These are phyloP conservation scores for Pseudocercospora fijiensis DNA, from an alignment of 2,329 filamentous ascomycete genomes.

Conservation along the genomic window DNA sequence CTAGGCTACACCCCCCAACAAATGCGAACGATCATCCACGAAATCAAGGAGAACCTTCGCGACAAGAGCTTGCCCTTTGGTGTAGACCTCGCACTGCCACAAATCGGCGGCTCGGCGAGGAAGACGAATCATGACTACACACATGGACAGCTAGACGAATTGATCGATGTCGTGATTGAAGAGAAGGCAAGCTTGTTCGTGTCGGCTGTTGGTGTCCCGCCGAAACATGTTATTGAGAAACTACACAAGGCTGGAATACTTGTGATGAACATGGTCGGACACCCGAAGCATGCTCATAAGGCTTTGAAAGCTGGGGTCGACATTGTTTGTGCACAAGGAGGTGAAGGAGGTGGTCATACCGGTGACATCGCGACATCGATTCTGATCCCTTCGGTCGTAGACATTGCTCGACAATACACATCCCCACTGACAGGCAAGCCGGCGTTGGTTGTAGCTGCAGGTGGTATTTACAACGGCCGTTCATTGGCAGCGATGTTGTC, in stretches of 20 bases:
- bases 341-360: constrained; percentile 91
- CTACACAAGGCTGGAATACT: constrained; percentile 78
- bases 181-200: constrained; percentile 86
- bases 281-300: constrained; percentile 87
- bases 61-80: constrained; percentile 76
- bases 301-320: constrained; percentile 84
- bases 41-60: constrained; percentile 73
- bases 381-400: constrained; percentile 81
- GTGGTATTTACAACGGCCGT: constrained; percentile 80
- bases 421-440: constrained; percentile 68
- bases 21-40: constrained; percentile 75
- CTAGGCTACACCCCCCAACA: constrained; percentile 71
- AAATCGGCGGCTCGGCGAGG: constrained; percentile 78
- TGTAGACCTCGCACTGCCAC: constrained; percentile 85
- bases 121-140: constrained; percentile 98
- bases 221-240: constrained; percentile 67
- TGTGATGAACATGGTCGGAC: constrained; percentile 97
- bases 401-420: constrained; percentile 71
- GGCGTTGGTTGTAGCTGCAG: constrained; percentile 83
- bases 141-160: constrained; percentile 78
- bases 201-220: constrained; percentile 82
- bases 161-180: constrained; percentile 82
- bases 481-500: constrained; percentile 78
- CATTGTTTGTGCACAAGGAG: constrained; percentile 87
- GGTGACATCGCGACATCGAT: constrained; percentile 84